These are phyloP conservation scores for Aspergillus niger DNA, from an alignment of 2,329 filamentous ascomycete species.

Conservation along the genomic window DNA sequence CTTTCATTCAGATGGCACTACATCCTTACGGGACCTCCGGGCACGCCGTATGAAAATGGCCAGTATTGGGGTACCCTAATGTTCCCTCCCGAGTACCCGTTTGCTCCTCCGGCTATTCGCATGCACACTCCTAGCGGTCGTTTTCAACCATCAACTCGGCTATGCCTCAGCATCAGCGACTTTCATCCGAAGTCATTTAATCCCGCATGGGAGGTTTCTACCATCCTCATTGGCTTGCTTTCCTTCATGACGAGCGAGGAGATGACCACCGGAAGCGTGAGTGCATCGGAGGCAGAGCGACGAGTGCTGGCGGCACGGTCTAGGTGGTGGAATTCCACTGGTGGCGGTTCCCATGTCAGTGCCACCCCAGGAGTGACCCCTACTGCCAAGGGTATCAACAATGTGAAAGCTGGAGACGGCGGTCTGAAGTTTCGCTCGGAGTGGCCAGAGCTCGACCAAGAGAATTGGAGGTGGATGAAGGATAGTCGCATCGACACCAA, in stretches of 20 bases:
- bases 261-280: slow-evolving; percentile 93
- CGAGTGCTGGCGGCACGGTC: slow-evolving; percentile 74
- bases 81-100: slow-evolving; percentile 95
- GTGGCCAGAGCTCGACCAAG: slow-evolving; percentile 84
- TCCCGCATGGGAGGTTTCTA: slow-evolving; percentile 96
- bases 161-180: slow-evolving; percentile 94
- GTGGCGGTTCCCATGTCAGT: slow-evolving; percentile 70
- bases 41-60: slow-evolving; percentile 89
- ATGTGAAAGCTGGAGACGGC: slow-evolving; percentile 85
- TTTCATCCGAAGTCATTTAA: slow-evolving; percentile 99
- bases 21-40: slow-evolving; percentile 89
- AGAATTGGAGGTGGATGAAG: slow-evolving; percentile 92
- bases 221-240: slow-evolving; percentile 88
- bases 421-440: slow-evolving; percentile 86
- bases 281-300: slow-evolving; percentile 74
- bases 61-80: slow-evolving; percentile 98
- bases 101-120: slow-evolving; percentile 93
- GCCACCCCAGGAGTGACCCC: slow-evolving; percentile 53
- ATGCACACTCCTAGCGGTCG: slow-evolving; percentile 98
- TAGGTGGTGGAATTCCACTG: slow-evolving; percentile 96
- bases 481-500: slow-evolving; percentile 74
- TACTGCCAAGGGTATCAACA: slow-evolving; percentile 69
- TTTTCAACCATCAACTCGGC: slow-evolving; percentile 87
- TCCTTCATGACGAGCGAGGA: slow-evolving; percentile 99
- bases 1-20: slow-evolving; percentile 74